Base-by-base conservation (phyloP, 1,139 yeast species). In the Sporopachydermia cereana region DNA sequence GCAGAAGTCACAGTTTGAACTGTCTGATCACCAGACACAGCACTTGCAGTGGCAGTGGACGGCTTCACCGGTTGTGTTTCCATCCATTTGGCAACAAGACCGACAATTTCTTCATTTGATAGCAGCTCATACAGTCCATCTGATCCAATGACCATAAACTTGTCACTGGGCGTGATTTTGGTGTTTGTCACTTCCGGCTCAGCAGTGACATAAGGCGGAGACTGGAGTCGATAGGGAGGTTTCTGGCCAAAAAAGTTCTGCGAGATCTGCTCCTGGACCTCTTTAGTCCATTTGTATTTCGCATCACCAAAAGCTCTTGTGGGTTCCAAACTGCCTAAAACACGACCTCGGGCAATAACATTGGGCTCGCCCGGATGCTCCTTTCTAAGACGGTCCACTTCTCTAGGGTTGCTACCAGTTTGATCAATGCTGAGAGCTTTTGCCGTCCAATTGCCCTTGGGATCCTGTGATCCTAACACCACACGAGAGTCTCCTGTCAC, bases 131-230 rank as follows among this genome's bases (percentile, higher is more conserved):
- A 93, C 45, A 91, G 69, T 1, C 98, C 99, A 64, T 91, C 99
- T 16, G 94, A 80, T 0, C 93, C 98, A 76, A 93, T 70, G 20
- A 93, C 95, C 63, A 91, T 67, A 55, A 93, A 91, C 57, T 86
- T 94, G 51, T 88, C 79, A 53, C 78, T 76, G 1, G 91, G 84
- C 46, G 72, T 71, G 44, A 93, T 76, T 56, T 79, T 76, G 12
- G 93, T 82, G 2, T 95, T 80, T 9, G 96, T 83, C 29, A 91
- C 73, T 24, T 82, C 96, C 0, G 99, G 99, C 59, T 82, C 89
- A 1, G 98, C 97, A 1, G 98, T 91, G 30, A 91, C 96, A 61
- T 91, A 91, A 0, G 99, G 99, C 3, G 99, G 98, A 1, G 96
- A 81, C 49, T 77, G 69, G 51, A 86, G 72, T 54, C 81, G 79